Conservation (phyloP, 169 alveolate species). For the Eimeria maxima region DNA sequence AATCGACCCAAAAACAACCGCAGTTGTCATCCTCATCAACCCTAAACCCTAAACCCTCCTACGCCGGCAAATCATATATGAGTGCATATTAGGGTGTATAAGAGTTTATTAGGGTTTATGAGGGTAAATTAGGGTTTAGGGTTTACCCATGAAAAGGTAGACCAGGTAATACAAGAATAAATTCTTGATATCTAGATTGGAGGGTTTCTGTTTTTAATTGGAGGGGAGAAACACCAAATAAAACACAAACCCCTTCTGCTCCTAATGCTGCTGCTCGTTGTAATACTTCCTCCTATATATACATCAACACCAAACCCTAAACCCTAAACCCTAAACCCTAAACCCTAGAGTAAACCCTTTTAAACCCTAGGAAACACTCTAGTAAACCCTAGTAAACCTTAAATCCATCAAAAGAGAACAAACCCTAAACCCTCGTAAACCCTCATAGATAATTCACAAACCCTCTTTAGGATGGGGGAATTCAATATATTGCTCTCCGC, state of each 20-base stretch:
- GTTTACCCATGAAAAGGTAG: conserved; percentile 23
- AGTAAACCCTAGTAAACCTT: no score
- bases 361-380: no score
- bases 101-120: no score
- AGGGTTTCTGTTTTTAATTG: neutral
- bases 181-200: neutral
- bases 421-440: neutral
- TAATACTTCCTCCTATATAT: neutral
- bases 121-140: conserved; percentile 26
- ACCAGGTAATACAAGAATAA: conserved; percentile 7
- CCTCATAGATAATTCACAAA: no score
- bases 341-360: no score
- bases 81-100: no score
- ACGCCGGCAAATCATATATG: no score
- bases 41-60: no score
- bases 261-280: neutral
- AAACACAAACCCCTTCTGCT: neutral
- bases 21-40: no score
- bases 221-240: neutral
- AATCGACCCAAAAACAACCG: neutral
- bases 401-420: no score
- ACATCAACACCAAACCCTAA: conserved; percentile 22
- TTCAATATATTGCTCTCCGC: no score
- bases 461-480: no score
- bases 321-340: conserved; percentile 32